phyloP scores from a whole-genome alignment of 139 green algal genomes.

The Coelastrella sp. region DNA sequence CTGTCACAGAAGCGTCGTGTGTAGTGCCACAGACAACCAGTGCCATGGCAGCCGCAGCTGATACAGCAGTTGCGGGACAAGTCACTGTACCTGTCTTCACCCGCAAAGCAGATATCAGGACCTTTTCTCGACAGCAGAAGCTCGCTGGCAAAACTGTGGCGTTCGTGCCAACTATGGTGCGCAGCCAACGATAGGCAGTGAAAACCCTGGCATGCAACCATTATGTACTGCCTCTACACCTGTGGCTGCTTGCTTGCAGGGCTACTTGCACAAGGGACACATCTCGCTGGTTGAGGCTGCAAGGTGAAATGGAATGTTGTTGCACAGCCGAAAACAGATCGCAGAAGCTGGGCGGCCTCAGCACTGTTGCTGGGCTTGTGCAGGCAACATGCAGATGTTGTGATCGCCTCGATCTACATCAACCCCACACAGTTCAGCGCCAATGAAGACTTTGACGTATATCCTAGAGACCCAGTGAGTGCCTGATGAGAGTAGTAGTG shows the following conservation, averaged over 20 bases:
- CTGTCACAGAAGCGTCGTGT: too few relatives aligned
- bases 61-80: neutral
- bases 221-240: neutral
- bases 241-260: constrained; percentile 64
- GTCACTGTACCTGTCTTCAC: constrained; percentile 45
- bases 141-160: constrained; percentile 75
- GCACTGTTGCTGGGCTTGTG: neutral
- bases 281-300: constrained; percentile 86
- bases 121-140: constrained; percentile 73
- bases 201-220: neutral
- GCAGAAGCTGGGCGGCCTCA: neutral
- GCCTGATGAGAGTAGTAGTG: too few relatives aligned
- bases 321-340: neutral
- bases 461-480: constrained; percentile 82
- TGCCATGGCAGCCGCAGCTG: neutral
- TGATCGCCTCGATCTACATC: constrained; percentile 97
- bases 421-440: constrained; percentile 95
- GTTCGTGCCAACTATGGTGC: constrained; percentile 97
- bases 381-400: constrained; percentile 83
- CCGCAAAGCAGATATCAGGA: constrained; percentile 75
- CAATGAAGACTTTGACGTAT: constrained; percentile 96
- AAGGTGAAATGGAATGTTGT: constrained; percentile 54
- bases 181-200: neutral
- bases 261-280: constrained; percentile 95
- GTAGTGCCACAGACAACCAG: neutral